Conservation (phyloP, 129 eudicot species). For the Artemisia tridentata region DNA sequence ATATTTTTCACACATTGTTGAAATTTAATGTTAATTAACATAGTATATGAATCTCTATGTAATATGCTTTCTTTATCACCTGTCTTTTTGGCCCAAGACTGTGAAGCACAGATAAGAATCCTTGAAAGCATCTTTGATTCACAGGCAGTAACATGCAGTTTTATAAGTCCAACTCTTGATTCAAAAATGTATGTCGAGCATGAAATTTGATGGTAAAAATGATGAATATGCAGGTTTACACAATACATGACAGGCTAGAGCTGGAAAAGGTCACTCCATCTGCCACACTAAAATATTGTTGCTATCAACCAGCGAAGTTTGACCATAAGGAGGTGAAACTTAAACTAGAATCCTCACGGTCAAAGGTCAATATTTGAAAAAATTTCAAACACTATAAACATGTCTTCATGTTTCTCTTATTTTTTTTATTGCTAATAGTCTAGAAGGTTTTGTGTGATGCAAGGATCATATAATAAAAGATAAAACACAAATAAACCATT, state of each 20-base stretch:
- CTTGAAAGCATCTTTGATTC: constrained; percentile 79
- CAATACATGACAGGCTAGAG: constrained; percentile 38
- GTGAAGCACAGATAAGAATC: constrained; percentile 47
- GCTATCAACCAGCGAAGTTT: constrained; percentile 44
- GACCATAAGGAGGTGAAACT: constrained; percentile 39
- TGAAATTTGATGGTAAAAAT: constrained; percentile 18
- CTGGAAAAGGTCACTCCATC: constrained; percentile 43
- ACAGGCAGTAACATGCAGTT: constrained; percentile 41
- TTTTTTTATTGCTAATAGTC: no score
- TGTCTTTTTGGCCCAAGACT: constrained; percentile 44
- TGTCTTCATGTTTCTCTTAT: no score
- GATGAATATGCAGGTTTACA: constrained; percentile 48
- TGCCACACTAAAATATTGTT: constrained; percentile 35
- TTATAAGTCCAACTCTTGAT: constrained; percentile 5
- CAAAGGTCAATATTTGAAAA: constrained; percentile 40
- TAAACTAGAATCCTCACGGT: constrained; percentile 44
- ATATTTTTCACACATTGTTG: no score
- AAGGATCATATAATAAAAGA: no score
- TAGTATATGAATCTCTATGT: no score
- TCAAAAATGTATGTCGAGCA: constrained; percentile 10
- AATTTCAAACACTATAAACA: no score
- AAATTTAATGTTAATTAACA: no score
- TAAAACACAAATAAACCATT: no score
- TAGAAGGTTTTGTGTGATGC: no score
- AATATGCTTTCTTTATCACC: constrained; percentile 34